Evolutionary conservation across 2,329 filamentous ascomycete species (phyloP).

Genomic region (Botrytis paeoniae): DNA sequence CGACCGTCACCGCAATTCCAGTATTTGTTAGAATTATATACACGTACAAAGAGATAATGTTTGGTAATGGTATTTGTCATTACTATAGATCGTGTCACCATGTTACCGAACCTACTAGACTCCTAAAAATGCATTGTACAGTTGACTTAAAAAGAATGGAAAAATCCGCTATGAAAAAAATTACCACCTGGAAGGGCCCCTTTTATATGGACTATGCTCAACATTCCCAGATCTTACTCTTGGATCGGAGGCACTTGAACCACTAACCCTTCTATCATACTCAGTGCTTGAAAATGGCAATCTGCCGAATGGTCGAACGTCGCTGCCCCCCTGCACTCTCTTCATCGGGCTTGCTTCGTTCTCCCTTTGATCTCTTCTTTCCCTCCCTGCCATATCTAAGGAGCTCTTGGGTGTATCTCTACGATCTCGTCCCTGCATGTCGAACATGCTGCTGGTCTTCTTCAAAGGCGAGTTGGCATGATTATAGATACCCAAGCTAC

Average conservation of each 20-base stretch:
- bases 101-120: background rate
- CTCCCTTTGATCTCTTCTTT: conserved; percentile 34
- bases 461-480: conserved; percentile 81
- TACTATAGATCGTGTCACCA: background rate
- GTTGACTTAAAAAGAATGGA: background rate
- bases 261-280: conserved; percentile 29
- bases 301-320: conserved; percentile 17
- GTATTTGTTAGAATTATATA: background rate
- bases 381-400: conserved; percentile 54
- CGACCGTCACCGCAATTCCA: background rate
- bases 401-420: conserved; percentile 55
- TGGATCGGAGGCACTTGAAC: conserved; percentile 23
- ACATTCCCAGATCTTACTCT: conserved; percentile 23
- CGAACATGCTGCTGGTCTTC: conserved; percentile 65
- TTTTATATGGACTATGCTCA: conserved; percentile 30
- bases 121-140: conserved; percentile 6
- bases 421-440: conserved; percentile 47
- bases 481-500: conserved; percentile 74
- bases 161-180: background rate
- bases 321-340: conserved; percentile 27
- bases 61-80: background rate
- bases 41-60: background rate
- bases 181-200: conserved; percentile 33
- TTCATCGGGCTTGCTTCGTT: conserved; percentile 34
- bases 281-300: conserved; percentile 23